Base-by-base conservation (phyloP, 192 early-diverging fungal genomes). In the Radiomyces spectabilis region DNA sequence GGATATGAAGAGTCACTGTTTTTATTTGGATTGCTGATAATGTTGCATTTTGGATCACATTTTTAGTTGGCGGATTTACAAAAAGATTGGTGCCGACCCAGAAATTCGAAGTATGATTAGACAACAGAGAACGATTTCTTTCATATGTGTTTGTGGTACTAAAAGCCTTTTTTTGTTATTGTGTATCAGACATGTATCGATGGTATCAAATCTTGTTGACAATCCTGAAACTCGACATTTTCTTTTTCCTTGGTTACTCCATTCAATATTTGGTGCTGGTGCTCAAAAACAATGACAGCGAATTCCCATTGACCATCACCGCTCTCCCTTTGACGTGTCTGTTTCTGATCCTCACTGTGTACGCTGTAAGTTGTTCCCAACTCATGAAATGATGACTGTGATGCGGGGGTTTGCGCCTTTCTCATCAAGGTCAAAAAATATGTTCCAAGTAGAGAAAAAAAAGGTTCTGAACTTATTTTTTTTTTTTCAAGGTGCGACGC, bases 131-230 rank as follows among this genome's bases (percentile, higher is more conserved):
- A 25, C 35, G 26, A 27, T 43, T 33, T 27, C 33, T 22, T 37
- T 57, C 2, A 34, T 12, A 47, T 15, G 15, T 37, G 21, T 21
- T 40, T 47, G 12, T 19, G 3, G 1, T 26, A 32, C 25, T 50
- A 30, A 12, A 18, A 37, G 38, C 38, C 38, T 19, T 26, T 39
- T 49, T 51, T 35, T 31, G 9, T 27, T 47, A 22, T 50, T 4
- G 39, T 56, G 12, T 22, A 26, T 47, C 34, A 79, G 77, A 51
- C 32, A 76, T 80, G 76, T 83, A 76, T 46, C 69, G 78, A 40
- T 68, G 74, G 27, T 90, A 89, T 65, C 86, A 91, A 42, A 81
- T 93, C 51, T 89, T 90, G 53, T 57, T 93, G 44, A 70, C 89
- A 50, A 66, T 91, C 12, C 68, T 93, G 33, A 93, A 93, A 65